Base-by-base conservation (phyloP, 2,329 filamentous ascomycete genomes). In the Fusarium ambrosium region DNA sequence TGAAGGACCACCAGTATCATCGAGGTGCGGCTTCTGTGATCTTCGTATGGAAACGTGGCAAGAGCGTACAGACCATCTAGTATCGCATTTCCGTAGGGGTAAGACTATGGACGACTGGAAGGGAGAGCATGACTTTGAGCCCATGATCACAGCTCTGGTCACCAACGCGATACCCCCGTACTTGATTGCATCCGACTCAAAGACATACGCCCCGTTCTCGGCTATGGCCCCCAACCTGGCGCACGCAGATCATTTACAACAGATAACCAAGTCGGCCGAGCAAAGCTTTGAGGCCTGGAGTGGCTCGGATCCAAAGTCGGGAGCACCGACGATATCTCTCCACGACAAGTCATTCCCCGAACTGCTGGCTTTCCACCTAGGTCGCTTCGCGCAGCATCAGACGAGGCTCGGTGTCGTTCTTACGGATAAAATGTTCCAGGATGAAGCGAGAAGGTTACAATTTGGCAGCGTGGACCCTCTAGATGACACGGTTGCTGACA, bases 1-100 rank as follows among this genome's bases (percentile, higher is more conserved):
- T 16, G 62, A 73, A 13, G 62, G 68, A 4, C 66, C 69, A 6
- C 43, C 71, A 5, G 63, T 80, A 13, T 27, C 45, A 5, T 80
- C 78, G 5, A 74, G 79, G 2, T 81, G 79, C 36, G 79, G 80
- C 4, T 79, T 81, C 65, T 81, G 80, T 60, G 69, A 74, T 27
- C 32, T 64, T 10, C 53, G 34, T 13, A 66, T 81, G 53, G 29
- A 51, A n/a, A 69, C 76, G 4, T 81, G 79, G 79, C 62, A 65
- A 8, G 70, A 73, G 13, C 74, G 80, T 10, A 53, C 69, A 18
- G 78, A 80, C 39, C 78, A 79, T 58, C 70, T 80, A 20, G 71
- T 77, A 3, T 56, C 53, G 3, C 77, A 79, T 55, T 80, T 80
- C 37, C 70, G 67, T 6, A 68, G 71, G 9, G 78, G 78, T 2